phyloP scores from a whole-genome alignment of 164 flowering plant species.

The Liriodendron chinense region DNA sequence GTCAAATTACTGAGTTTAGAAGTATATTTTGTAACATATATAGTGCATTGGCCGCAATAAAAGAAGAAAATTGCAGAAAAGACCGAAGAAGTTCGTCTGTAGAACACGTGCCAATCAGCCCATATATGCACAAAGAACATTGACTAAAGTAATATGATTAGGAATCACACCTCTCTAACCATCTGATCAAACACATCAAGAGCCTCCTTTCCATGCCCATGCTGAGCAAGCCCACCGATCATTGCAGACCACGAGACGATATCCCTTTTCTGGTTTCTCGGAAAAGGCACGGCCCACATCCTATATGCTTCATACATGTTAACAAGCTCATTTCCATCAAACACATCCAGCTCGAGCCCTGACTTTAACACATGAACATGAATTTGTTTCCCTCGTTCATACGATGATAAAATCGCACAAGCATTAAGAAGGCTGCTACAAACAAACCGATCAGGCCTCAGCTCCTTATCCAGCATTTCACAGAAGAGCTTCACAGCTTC shows the following conservation, averaged over 20 bases:
- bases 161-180: slow-evolving; percentile 60
- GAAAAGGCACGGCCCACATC: slow-evolving; percentile 62
- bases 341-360: slow-evolving; percentile 56
- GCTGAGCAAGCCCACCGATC: slow-evolving; percentile 87
- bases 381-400: slow-evolving; percentile 81
- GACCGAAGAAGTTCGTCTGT: no score
- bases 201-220: slow-evolving; percentile 70
- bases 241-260: slow-evolving; percentile 84
- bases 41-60: no score
- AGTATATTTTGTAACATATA: no score
- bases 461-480: slow-evolving; percentile 40
- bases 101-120: no score
- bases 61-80: no score
- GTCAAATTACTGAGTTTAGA: no score
- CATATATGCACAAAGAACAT: slow-evolving; percentile 22
- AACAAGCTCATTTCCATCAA: slow-evolving; percentile 80
- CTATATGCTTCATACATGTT: slow-evolving; percentile 80
- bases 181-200: slow-evolving; percentile 56
- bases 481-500: slow-evolving; percentile 70
- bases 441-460: slow-evolving; percentile 59
- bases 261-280: slow-evolving; percentile 57
- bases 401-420: slow-evolving; percentile 74
- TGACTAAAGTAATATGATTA: slow-evolving; percentile 38
- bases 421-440: slow-evolving; percentile 71
- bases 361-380: slow-evolving; percentile 65